Evolutionary conservation across 192 early-diverging fungal species (phyloP), one percentile per base, ranked within the genome.

Genomic region (Allomyces javanicus): DNA sequence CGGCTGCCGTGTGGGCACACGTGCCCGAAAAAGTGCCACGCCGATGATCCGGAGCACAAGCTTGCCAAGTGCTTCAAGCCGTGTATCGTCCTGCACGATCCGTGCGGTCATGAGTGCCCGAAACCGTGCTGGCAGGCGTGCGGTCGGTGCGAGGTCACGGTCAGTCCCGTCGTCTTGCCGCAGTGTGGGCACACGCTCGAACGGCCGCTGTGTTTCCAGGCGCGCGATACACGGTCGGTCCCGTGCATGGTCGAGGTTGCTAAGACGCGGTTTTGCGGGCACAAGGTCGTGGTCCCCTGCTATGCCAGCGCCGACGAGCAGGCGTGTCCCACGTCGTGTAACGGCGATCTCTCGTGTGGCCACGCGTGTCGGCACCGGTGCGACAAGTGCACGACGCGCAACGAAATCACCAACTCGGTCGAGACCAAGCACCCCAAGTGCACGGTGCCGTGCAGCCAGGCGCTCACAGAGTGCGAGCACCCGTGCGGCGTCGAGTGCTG

Each of bases 1-100:
- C 67, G 62, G 44, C 64, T 77, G 25, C 25, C n/a, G 1, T 77
- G 76, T 63, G 76, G 76, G 7, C 76, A 77, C 63, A 22, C 33
- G 5, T 77, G 76, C 68, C 66, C 67, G 14, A n/a, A 63, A 23
- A 24, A 17, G 9, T 77, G 76, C 61, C 76, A 77, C 67, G 64
- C 73, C 12, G 74, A 75, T 25, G 65, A 67, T 63, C 44, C 19
- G 19, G 68, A 65, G n/a, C 75, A 76, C 67, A 65, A 62, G 43
- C 63, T 23, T 9, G 33, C 67, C 61, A 25, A 25, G 55, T 75
- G 73, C 69, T 63, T 45, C 27, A 58, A 67, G 21, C 19, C 11
- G 14, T 74, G 76, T 61, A 44, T 71, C 21, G 27, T 69, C 21
- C 62, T 74, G 44, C 44, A 61, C 17, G 23, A 12, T 62, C n/a